Conservation (phyloP, 2,329 filamentous ascomycete species). For the Chaetomium sp. region DNA sequence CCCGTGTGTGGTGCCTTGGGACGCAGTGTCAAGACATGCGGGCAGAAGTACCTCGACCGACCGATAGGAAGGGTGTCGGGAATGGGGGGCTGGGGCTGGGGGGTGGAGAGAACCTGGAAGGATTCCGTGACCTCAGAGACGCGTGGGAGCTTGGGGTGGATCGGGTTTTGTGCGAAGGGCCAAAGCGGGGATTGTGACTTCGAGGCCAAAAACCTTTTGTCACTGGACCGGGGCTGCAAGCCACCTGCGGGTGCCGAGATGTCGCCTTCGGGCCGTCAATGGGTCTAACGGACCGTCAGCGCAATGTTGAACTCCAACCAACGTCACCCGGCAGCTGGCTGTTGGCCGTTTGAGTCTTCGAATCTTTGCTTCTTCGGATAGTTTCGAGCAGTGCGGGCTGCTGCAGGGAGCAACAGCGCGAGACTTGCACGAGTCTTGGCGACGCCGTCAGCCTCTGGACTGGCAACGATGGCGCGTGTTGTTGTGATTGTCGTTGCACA, state of each 20-base stretch:
- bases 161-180: conserved; percentile 19
- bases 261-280: conserved; percentile 1
- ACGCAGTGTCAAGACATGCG: conserved; percentile 17
- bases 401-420: background rate
- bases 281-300: background rate
- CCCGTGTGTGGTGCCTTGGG: conserved; percentile 18
- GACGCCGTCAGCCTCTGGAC: conserved; percentile 3
- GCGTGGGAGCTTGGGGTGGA: conserved; percentile 17
- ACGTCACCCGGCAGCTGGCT: background rate
- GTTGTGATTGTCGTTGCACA: background rate
- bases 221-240: conserved; percentile 4
- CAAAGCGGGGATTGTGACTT: conserved; percentile 11
- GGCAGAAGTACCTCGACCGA: conserved; percentile 23
- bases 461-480: background rate
- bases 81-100: conserved; percentile 17
- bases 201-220: conserved; percentile 3
- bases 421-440: background rate
- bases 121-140: conserved; percentile 17
- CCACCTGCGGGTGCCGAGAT: conserved; percentile 1
- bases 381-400: background rate
- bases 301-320: background rate
- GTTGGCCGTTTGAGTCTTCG: background rate
- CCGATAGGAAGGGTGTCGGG: conserved; percentile 11
- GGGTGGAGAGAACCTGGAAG: conserved; percentile 19
- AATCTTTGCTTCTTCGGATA: background rate